These are phyloP conservation scores for Russula dissimulans DNA, from an alignment of 768 basidiomycete species.

Conservation along the genomic window DNA sequence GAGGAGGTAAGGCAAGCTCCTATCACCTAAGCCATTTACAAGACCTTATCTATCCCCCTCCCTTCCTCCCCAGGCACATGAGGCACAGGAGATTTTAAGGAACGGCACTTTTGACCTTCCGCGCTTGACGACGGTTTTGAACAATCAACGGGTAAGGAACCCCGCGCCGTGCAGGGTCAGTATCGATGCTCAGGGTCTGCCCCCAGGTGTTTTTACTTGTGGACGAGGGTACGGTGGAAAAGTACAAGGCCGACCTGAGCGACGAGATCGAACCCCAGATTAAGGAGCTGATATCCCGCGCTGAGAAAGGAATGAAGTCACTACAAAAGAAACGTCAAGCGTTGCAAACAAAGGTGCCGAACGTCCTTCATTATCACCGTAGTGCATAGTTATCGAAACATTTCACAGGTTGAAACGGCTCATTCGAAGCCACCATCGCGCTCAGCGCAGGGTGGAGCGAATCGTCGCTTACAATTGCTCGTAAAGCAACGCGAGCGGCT, in stretches of 20 bases:
- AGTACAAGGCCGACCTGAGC: slow-evolving; percentile 65
- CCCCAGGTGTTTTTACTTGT: slow-evolving; percentile 66
- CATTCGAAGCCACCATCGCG: slow-evolving; percentile 34
- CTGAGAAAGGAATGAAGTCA: slow-evolving; percentile 55
- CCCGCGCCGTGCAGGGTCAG: neutral
- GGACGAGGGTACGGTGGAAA: slow-evolving; percentile 60
- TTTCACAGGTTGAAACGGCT: slow-evolving; percentile 42
- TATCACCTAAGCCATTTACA: neutral
- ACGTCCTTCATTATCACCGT: too few species aligned
- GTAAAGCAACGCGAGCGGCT: slow-evolving; percentile 58
- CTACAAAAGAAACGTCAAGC: slow-evolving; percentile 54
- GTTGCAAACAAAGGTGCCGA: slow-evolving; percentile 53
- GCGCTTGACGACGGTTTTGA: slow-evolving; percentile 57
- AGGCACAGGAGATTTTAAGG: slow-evolving; percentile 59
- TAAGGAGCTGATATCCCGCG: slow-evolving; percentile 59
- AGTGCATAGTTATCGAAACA: neutral
- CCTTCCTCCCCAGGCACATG: slow-evolving; percentile 39
- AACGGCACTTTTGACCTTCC: slow-evolving; percentile 65
- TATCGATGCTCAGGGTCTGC: neutral
- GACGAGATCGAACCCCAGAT: slow-evolving; percentile 80
- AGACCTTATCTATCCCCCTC: neutral
- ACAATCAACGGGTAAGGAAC: slow-evolving; percentile 56
- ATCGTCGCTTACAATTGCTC: slow-evolving; percentile 53
- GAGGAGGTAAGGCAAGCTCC: slow-evolving; percentile 45
- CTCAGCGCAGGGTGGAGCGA: slow-evolving; percentile 40